Evolutionary conservation across 331 rosid species (phyloP), one percentile per base, ranked within the genome.

Genomic region (Quercus phellos): DNA sequence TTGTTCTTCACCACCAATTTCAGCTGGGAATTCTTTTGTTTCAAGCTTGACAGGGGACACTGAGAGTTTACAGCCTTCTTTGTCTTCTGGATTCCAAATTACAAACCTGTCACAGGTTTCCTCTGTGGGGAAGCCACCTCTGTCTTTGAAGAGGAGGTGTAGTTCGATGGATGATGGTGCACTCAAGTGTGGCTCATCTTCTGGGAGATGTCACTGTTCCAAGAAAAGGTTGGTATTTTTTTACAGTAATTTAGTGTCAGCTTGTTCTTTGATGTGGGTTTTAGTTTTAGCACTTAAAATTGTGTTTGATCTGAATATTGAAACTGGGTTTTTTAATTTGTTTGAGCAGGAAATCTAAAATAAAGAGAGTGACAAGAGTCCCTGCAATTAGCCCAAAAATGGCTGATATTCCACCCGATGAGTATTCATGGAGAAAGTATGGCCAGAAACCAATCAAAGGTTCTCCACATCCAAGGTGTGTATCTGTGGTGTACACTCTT

Each of bases 391-490:
- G 98, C 74, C 32, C 80, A 12, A 93, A 89, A 64, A 79, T 81
- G 78, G 90, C 98, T 4, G 98, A 93, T 75, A 91, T 93, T 59
- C 97, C 98, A 21, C 85, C 95, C 0, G 98, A 93, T 78, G 95
- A 93, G 9, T 91, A 84, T 51, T 88, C 90, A 0, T 93, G 98
- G 98, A 90, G 97, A 77, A 93, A 93, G 77, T 93, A 93, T 63
- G 98, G 98, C 69, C 97, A 93, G 54, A 93, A 93, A 78, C 98
- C 98, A 21, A 93, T 93, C 67, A 93, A 93, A 80, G 95, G 98
- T 8, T 93, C 98, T 34, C 98, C 98, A n/a, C 89, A 93, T 77
- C 98, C 98, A 10, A 91, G 98, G 98, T 90, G 58, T 34, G 76
- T 70, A 2, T 7, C 38, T 19, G 5, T 66, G 2, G 6, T 66